Evolutionary conservation across 1,284 basidiomycete genomes (phyloP), one percentile per base, ranked within the genome.

Genomic region (Singerocomus inundabilis): DNA sequence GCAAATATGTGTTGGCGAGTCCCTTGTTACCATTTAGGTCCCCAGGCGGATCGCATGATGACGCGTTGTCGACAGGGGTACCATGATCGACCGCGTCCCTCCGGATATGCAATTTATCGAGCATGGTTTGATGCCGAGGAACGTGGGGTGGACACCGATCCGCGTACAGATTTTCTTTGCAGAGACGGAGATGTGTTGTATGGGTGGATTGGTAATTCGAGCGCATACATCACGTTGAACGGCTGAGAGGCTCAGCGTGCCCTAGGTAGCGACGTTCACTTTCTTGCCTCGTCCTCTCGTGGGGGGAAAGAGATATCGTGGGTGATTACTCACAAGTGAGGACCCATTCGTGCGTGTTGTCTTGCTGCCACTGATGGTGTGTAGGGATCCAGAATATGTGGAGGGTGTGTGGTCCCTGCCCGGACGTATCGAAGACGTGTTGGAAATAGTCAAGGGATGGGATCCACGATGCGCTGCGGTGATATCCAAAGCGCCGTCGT

Each of bases 81-180:
- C 46, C 26, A 54, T 28, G 66, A 71, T 53, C 64, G 54, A 30
- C 64, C 64, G 0, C 60, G 52, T 40, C 52, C 64, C n/a, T 64
- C 62, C 7, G 64, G 67, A 11, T 66, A 65, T 44, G 64, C 62
- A 15, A 55, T 67, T n/a, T 65, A 61, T 53, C 54, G 63, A 12
- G 57, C 66, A 5, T 67, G 60, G 59, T 69, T 64, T 34, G 53
- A 64, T 25, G 53, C 61, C 18, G 37, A 54, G 28, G 58, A 61
- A 30, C 53, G 48, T 18, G 63, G 65, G 12, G 50, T 62, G 11
- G 57, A 59, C 33, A 52, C 48, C 31, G 63, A 70, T 52, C 59
- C 62, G 12, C 46, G 47, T 18, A 66, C 61, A 2, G 41, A 51
- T 44, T 66, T 58, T 44, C 30, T 63, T 33, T 53, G 50, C 39